Evolutionary conservation across 441 rosid genomes (phyloP), one percentile per base, ranked within the genome.

Genomic region (Erodium texanum): DNA sequence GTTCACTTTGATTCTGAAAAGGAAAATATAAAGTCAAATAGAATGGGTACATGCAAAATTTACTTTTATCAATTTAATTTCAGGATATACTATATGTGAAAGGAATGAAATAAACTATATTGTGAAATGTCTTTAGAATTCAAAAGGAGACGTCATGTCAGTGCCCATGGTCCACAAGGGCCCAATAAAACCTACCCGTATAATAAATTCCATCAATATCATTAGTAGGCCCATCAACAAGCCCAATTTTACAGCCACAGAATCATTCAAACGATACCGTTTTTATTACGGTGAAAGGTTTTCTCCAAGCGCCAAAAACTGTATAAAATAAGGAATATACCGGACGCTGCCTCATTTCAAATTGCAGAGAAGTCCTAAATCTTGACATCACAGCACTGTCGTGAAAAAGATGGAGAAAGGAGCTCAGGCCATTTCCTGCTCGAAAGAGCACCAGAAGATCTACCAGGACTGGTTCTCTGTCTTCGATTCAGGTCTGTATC

Each of bases 381-480:
- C 58, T 9, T 16, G 24, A 56, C 54, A 16, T 16, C 27, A 1
- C 24, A 11, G 19, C 6, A 0, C n/a, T 23, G 62, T 58, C 24
- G 62, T 0, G 27, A 24, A 11, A 27, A 66, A 9, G 50, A 93
- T 93, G 97, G 99, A 93, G 82, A 82, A 91, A 70, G 86, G 82
- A 32, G 78, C 80, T 38, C 81, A 88, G 64, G 75, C 81, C 78
- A 82, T 87, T 20, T 82, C 87, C 3, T 88, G 98, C 79, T 84
- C 96, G 10, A 92, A 88, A 70, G 97, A 87, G 74, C 74, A 84
- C 70, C 91, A 87, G 71, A 71, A 71, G 77, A 85, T 85, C 82
- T 92, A 89, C 75, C 89, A 81, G 71, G 89, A 87, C 16, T 92
- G 98, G 98, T 94, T 94, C 70, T 75, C 34, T 68, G 83, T 71